Conservation (phyloP, 2,329 filamentous ascomycete genomes). For the Neopestalotiopsis rosae region DNA sequence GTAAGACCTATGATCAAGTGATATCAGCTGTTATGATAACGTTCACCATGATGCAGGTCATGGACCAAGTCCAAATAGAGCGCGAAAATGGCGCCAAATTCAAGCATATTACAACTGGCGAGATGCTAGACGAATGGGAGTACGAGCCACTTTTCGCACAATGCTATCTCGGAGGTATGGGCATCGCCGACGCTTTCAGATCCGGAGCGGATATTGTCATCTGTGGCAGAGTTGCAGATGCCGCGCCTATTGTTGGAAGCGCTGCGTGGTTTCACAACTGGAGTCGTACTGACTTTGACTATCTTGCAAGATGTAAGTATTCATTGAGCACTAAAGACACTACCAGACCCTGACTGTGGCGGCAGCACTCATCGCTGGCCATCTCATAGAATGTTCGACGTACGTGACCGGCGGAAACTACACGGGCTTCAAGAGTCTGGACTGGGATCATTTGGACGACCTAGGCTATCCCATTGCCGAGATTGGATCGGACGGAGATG, state of each 20-base stretch:
- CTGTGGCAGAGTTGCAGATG: constrained; percentile 44
- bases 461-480: constrained; percentile 28
- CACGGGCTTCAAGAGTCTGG: constrained; percentile 43
- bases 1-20: not conserved
- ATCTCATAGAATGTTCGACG: constrained; percentile 58
- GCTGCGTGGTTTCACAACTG: constrained; percentile 51
- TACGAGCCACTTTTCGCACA: constrained; percentile 20
- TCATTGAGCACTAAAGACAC: too few relatives aligned
- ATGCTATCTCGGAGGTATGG: constrained; percentile 50
- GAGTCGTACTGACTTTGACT: constrained; percentile 23
- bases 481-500: constrained; percentile 5
- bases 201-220: constrained; percentile 44
- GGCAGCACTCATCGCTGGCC: constrained; percentile 46
- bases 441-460: constrained; percentile 26
- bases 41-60: constrained; percentile 12
- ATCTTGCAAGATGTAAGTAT: constrained; percentile 15
- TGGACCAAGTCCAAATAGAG: constrained; percentile 27
- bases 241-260: constrained; percentile 49
- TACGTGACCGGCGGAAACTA: constrained; percentile 54
- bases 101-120: constrained; percentile 24
- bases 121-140: constrained; percentile 26
- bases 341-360: not conserved
- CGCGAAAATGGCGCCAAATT: constrained; percentile 31
- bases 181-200: constrained; percentile 40
- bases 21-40: not conserved